These are phyloP conservation scores for Phyllosticta paracitricarpa DNA, from an alignment of 2,329 filamentous ascomycete genomes.

Conservation along the genomic window DNA sequence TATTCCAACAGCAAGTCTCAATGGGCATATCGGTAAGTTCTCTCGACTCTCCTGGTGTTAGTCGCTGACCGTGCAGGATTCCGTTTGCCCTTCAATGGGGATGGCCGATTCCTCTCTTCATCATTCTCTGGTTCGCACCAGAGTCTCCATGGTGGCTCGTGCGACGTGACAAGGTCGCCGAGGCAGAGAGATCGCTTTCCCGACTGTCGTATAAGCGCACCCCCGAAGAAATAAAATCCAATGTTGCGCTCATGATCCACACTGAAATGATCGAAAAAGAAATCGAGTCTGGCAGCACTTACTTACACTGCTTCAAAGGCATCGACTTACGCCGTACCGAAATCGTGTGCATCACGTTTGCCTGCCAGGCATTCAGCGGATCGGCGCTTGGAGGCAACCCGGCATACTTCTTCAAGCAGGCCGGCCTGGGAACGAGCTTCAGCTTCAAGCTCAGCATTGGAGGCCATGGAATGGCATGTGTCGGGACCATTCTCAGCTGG, in stretches of 20 bases:
- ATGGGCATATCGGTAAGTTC: constrained; percentile 44
- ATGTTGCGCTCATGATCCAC: constrained; percentile 76
- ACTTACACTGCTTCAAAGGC: constrained; percentile 73
- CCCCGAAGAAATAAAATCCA: constrained; percentile 38
- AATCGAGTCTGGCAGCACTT: constrained; percentile 60
- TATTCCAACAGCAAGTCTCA: constrained; percentile 55
- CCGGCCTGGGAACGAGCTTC: constrained; percentile 32
- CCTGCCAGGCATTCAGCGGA: constrained; percentile 34
- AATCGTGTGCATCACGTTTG: constrained; percentile 44
- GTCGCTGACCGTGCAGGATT: constrained; percentile 34
- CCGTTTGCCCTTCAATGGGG: constrained; percentile 63
- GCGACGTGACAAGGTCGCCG: constrained; percentile 49
- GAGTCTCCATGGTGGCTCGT: constrained; percentile 67
- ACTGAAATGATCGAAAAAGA: constrained; percentile 72
- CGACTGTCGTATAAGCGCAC: constrained; percentile 49
- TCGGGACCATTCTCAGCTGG: constrained; percentile 72
- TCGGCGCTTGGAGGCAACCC: constrained; percentile 35
- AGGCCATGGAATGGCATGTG: constrained; percentile 54
- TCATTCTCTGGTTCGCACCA: constrained; percentile 57
- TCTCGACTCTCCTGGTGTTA: not conserved
- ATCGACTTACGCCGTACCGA: constrained; percentile 67
- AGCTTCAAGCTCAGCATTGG: constrained; percentile 41
- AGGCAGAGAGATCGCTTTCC: constrained; percentile 54
- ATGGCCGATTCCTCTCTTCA: constrained; percentile 56
- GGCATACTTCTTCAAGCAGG: constrained; percentile 38